These are phyloP conservation scores for Neoarthrinium moseri DNA, from an alignment of 2,329 filamentous ascomycete species.

Conservation along the genomic window DNA sequence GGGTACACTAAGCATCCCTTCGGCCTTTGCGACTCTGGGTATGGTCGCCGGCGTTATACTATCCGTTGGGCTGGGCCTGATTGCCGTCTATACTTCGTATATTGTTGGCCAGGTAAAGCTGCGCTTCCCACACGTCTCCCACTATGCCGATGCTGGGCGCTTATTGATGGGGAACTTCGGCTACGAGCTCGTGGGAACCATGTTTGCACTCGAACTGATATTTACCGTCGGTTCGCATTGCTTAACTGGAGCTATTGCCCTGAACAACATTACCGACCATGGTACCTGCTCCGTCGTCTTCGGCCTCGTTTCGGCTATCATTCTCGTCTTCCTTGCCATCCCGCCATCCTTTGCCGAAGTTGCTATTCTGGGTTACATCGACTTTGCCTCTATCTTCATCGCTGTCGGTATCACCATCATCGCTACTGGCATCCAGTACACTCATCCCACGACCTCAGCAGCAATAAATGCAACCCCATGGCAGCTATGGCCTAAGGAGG, in stretches of 20 bases:
- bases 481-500: constrained; percentile 27
- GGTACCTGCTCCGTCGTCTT: constrained; percentile 58
- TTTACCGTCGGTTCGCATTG: constrained; percentile 65
- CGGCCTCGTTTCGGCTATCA: constrained; percentile 50
- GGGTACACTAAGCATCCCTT: constrained; percentile 48
- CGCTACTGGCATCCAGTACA: constrained; percentile 45
- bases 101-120: constrained; percentile 42
- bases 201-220: constrained; percentile 54
- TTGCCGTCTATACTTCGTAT: constrained; percentile 47
- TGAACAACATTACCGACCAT: constrained; percentile 57
- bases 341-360: constrained; percentile 60
- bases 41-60: constrained; percentile 48
- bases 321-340: constrained; percentile 53
- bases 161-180: constrained; percentile 52
- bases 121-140: constrained; percentile 25
- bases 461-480: constrained; percentile 18
- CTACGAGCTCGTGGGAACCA: constrained; percentile 51
- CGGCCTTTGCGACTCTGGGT: constrained; percentile 51
- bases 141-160: constrained; percentile 54
- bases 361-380: constrained; percentile 55
- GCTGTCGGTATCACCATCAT: constrained; percentile 61
- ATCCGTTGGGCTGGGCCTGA: constrained; percentile 39
- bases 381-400: constrained; percentile 56
- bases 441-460: constrained; percentile 10
- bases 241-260: constrained; percentile 59